These are phyloP conservation scores for Aspergillus uvarum DNA, from an alignment of 2,329 filamentous ascomycete genomes.

Conservation along the genomic window DNA sequence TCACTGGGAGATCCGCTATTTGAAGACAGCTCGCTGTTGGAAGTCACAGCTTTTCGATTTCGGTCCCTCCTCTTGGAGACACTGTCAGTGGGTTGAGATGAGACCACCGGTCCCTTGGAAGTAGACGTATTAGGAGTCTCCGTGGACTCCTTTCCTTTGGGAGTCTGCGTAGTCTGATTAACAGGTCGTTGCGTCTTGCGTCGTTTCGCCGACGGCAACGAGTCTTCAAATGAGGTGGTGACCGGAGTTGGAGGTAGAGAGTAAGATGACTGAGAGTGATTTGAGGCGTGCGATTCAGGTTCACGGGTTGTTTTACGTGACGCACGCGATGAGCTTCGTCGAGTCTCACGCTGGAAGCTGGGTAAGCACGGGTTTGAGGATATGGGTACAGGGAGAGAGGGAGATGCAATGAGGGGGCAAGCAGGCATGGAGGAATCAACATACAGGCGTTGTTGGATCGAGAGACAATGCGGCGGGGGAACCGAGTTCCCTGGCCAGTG, in stretches of 20 bases:
- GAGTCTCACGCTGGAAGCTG: slow-evolving; percentile 11
- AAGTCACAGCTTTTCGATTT: slow-evolving; percentile 9
- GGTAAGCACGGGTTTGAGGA: slow-evolving; percentile 1
- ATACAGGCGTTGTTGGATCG: slow-evolving; percentile 18
- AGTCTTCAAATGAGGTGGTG: slow-evolving; percentile 24
- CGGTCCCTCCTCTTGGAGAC: slow-evolving; percentile 11
- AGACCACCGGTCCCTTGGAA: slow-evolving; percentile 6
- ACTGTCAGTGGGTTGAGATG: slow-evolving; percentile 8
- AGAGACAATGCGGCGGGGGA: slow-evolving; percentile 18
- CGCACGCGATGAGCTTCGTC: slow-evolving; percentile 22
- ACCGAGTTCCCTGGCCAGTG: slow-evolving; percentile 18
- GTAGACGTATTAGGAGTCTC: slow-evolving; percentile 12
- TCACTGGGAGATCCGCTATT: not conserved
- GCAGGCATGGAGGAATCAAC: not conserved
- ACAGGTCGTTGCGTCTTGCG: slow-evolving; percentile 20
- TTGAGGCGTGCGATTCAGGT: slow-evolving; percentile 14
- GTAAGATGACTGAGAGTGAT: slow-evolving; percentile 21
- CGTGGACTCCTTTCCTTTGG: slow-evolving; percentile 10
- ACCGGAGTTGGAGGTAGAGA: slow-evolving; percentile 25
- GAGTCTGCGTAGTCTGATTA: slow-evolving; percentile 13
- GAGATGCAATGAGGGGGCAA: not conserved
- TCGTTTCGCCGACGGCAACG: slow-evolving; percentile 21
- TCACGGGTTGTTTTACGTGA: slow-evolving; percentile 21
- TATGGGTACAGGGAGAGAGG: not conserved
- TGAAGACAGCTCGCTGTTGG: not conserved